A percentile compares a stretch with the other conserved stretches of the same genome.
Conservation (phyloP, 2,329 filamentous ascomycete species). For the Sarocladium strictum region DNA sequence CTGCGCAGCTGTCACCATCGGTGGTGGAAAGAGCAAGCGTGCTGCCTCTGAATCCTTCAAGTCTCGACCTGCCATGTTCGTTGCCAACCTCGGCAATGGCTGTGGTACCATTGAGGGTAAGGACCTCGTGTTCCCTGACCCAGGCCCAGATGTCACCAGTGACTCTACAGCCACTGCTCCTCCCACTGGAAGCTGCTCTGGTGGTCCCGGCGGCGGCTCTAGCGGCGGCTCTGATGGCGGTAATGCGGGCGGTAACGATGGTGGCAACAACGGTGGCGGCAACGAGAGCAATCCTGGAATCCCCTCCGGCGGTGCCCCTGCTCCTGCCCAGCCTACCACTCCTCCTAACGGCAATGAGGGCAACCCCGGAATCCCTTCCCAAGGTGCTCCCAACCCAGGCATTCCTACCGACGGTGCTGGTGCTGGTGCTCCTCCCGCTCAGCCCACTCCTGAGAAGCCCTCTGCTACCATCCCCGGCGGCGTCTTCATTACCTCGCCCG, state of each 20-base stretch:
- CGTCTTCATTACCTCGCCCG: constrained; percentile 32
- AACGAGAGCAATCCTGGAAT: too few relatives aligned
- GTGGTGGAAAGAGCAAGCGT: constrained; percentile 28
- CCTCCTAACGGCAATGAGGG: too few relatives aligned
- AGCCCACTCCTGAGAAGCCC: constrained; percentile 15
- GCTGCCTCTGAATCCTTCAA: constrained; percentile 32
- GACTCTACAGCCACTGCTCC: constrained; percentile 28
- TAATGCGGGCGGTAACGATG: constrained; percentile 12
- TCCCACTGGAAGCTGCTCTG: constrained; percentile 23
- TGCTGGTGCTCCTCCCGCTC: constrained; percentile 18
- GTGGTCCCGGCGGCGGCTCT: constrained; percentile 23
- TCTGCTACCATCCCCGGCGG: constrained; percentile 31
- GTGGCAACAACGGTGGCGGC: too few relatives aligned
- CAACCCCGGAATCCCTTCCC: too few relatives aligned
- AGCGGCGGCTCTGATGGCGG: constrained; percentile 14
- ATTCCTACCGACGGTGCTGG: too few relatives aligned
- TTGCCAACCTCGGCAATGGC: constrained; percentile 59
- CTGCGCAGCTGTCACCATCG: constrained; percentile 65
- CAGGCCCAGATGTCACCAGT: constrained; percentile 49
- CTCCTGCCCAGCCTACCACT: not conserved
- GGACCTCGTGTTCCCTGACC: constrained; percentile 60
- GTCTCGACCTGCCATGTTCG: constrained; percentile 60
- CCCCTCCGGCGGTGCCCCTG: not conserved
- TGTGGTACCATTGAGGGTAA: constrained; percentile 53
- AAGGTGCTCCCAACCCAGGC: too few relatives aligned